phyloP scores from a whole-genome alignment of 495 filamentous ascomycete species.

The Trichoderma parareesei region DNA sequence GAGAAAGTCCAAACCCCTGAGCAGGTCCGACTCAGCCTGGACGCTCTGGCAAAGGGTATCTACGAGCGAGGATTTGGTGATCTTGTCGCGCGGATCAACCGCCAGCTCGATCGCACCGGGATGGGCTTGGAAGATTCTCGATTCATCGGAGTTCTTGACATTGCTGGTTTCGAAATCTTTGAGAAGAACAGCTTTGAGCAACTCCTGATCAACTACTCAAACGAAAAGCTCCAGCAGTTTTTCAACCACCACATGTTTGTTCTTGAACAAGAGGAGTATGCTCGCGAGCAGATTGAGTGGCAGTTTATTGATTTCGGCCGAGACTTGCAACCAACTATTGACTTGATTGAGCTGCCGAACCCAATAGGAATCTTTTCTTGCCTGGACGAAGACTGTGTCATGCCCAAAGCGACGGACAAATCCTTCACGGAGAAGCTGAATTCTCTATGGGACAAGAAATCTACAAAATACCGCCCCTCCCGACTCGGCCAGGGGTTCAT shows the following conservation, averaged over 20 bases:
- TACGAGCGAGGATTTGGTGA: conserved; percentile 95
- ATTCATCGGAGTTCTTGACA: conserved; percentile 98
- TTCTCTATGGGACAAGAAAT: conserved; percentile 92
- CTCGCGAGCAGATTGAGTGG: conserved; percentile 97
- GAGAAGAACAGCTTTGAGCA: conserved; percentile 98
- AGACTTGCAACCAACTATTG: conserved; percentile 95
- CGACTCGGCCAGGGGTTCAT: conserved; percentile 88
- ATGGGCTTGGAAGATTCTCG: conserved; percentile 75
- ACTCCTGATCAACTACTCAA: conserved; percentile 99
- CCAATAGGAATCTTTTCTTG: conserved; percentile 99
- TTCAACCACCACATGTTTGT: conserved; percentile 99
- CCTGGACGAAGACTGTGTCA: conserved; percentile 95
- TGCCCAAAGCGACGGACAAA: conserved; percentile 98
- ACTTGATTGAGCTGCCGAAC: conserved; percentile 91
- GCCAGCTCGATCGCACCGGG: conserved; percentile 73
- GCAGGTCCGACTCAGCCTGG: conserved; percentile 81
- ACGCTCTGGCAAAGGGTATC: conserved; percentile 92
- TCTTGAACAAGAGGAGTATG: conserved; percentile 97
- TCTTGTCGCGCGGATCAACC: conserved; percentile 85
- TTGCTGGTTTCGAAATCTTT: conserved; percentile 99
- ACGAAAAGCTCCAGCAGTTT: conserved; percentile 98
- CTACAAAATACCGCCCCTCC: conserved; percentile 82
- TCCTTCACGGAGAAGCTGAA: conserved; percentile 97
- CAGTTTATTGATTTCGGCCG: conserved; percentile 99
- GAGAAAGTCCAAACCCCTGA: conserved; percentile 96